Evolutionary conservation across 1,284 basidiomycete genomes (phyloP).

Genomic region (Anthracocystis panici-leucophaei): DNA sequence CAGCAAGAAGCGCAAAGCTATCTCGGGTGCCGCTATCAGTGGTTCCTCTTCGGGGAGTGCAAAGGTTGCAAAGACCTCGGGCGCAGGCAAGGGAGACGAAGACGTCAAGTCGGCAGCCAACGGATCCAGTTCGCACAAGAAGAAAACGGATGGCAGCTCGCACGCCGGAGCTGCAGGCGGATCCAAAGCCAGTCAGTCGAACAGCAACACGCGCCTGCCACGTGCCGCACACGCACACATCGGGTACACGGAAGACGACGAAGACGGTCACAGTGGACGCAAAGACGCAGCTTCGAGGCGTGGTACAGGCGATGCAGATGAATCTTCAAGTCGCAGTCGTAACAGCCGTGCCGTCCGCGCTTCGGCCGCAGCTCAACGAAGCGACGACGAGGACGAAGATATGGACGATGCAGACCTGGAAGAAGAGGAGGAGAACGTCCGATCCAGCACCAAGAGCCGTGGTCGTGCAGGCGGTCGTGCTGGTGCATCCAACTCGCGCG

Average conservation of each 20-base stretch:
- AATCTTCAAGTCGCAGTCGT: conserved; percentile 24
- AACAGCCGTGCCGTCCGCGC: conserved; percentile 37
- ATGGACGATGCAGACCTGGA: conserved; percentile 38
- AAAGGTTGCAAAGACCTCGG: conserved; percentile 41
- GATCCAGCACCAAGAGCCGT: conserved; percentile 24
- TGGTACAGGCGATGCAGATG: conserved; percentile 26
- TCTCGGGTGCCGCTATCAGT: conserved; percentile 26
- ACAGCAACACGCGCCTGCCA: conserved; percentile 47
- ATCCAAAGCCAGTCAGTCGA: conserved; percentile 21
- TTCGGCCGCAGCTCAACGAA: conserved; percentile 32
- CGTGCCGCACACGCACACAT: conserved; percentile 47
- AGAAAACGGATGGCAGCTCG: conserved; percentile 27
- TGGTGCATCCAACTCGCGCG: conserved; percentile 28
- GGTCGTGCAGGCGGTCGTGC: conserved; percentile 20
- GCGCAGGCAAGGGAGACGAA: conserved; percentile 40
- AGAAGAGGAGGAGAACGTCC: conserved; percentile 30
- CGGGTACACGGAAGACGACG: conserved; percentile 47
- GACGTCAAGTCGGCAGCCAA: conserved; percentile 49
- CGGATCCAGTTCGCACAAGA: conserved; percentile 40
- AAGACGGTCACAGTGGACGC: conserved; percentile 35
- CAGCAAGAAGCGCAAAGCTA: conserved; percentile 53
- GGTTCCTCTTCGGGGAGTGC: conserved; percentile 12
- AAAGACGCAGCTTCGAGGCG: conserved; percentile 28
- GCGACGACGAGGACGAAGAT: conserved; percentile 50
- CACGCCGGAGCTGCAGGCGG: conserved; percentile 12